phyloP scores from a whole-genome alignment of 805 yeast genomes.

The Starmerella sp. region DNA sequence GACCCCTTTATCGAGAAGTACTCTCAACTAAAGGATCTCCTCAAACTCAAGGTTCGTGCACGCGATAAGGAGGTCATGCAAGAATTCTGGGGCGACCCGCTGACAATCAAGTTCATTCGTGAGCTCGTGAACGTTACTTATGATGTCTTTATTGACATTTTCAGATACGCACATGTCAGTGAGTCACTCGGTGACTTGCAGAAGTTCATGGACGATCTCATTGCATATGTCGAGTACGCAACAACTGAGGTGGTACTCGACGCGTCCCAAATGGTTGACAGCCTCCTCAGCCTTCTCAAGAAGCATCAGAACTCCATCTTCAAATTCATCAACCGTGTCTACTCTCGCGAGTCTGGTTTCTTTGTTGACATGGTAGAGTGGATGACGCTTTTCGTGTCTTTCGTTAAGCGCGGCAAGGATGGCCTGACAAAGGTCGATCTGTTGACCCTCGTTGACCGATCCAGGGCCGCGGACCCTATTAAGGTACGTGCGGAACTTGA shows the following conservation, averaged over 20 bases:
- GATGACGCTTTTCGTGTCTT: slow-evolving; percentile 55
- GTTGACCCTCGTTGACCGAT: slow-evolving; percentile 26
- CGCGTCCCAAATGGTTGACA: slow-evolving; percentile 54
- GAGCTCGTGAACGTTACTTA: slow-evolving; percentile 62
- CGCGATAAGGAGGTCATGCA: slow-evolving; percentile 67
- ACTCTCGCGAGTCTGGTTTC: slow-evolving; percentile 61
- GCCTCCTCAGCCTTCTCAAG: slow-evolving; percentile 52
- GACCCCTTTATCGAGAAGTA: slow-evolving; percentile 36
- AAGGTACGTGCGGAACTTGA: slow-evolving; percentile 34
- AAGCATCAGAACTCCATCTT: slow-evolving; percentile 65
- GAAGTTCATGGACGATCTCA: slow-evolving; percentile 55
- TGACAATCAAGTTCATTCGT: slow-evolving; percentile 61
- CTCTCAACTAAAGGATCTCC: slow-evolving; percentile 46
- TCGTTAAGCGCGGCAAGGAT: slow-evolving; percentile 50
- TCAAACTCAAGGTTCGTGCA: slow-evolving; percentile 52
- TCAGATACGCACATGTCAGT: slow-evolving; percentile 55
- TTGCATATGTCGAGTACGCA: slow-evolving; percentile 42
- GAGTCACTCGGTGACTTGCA: slow-evolving; percentile 54
- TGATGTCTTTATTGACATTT: slow-evolving; percentile 59
- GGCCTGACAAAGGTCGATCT: slow-evolving; percentile 38
- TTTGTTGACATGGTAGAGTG: slow-evolving; percentile 64
- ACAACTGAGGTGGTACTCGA: slow-evolving; percentile 41
- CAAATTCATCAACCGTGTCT: slow-evolving; percentile 69
- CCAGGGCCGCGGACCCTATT: slow-evolving; percentile 24
- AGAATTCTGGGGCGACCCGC: slow-evolving; percentile 76